phyloP scores from a whole-genome alignment of 495 filamentous ascomycete species.

The Corynascus novoguineensis region DNA sequence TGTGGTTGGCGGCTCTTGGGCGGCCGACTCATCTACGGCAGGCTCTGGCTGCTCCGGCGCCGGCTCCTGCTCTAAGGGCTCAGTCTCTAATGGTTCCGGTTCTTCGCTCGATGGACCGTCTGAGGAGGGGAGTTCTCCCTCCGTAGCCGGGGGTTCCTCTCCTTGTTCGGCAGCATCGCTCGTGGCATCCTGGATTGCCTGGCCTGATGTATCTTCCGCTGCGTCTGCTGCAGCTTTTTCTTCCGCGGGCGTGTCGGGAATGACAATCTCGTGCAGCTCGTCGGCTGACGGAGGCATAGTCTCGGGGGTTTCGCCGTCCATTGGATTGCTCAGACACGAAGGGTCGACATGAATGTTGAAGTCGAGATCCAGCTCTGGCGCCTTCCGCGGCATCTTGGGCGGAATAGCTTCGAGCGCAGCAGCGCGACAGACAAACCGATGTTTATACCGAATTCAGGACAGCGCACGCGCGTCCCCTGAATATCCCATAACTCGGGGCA shows the following conservation, averaged over 20 bases:
- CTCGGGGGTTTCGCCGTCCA: slow-evolving; percentile 24
- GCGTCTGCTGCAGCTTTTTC: neutral
- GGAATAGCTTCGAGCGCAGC: neutral
- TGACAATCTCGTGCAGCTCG: slow-evolving; percentile 1
- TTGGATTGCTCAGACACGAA: slow-evolving; percentile 35
- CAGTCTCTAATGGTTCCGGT: neutral
- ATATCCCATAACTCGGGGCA: slow-evolving; percentile 24
- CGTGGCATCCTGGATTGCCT: neutral
- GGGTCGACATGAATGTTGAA: slow-evolving; percentile 43
- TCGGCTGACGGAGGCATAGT: slow-evolving; percentile 8
- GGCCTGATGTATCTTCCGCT: neutral
- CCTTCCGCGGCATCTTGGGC: slow-evolving; percentile 22
- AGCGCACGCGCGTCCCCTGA: slow-evolving; percentile 1
- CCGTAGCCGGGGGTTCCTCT: neutral
- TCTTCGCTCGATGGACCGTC: neutral
- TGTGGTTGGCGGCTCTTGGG: neutral
- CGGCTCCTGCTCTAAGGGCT: neutral
- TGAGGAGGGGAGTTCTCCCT: neutral
- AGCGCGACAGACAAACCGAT: neutral
- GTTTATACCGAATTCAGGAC: slow-evolving; percentile 16
- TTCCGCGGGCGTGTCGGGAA: slow-evolving; percentile 2
- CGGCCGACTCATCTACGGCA: neutral
- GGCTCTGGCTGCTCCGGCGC: neutral
- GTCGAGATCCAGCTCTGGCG: slow-evolving; percentile 26
- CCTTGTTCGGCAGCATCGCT: neutral